Evolutionary conservation across 495 filamentous ascomycete species (phyloP).

Genomic region (Darksidea phi): DNA sequence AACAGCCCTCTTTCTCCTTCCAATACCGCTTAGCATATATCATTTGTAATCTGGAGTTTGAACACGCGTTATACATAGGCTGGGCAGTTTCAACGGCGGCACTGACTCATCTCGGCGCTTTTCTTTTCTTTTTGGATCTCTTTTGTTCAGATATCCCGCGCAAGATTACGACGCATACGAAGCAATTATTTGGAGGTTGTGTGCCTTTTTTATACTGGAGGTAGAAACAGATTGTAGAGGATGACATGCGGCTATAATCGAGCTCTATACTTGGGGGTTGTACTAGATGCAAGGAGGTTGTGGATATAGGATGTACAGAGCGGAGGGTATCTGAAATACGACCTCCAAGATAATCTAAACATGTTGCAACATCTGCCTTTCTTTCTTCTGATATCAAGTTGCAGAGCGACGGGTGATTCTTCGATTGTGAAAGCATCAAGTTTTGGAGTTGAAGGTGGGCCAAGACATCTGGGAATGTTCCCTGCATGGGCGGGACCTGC

Average conservation of each 20-base stretch:
- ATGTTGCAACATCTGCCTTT: too few species aligned
- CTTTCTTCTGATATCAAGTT: too few species aligned
- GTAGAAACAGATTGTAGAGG: too few species aligned
- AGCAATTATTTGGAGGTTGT: background rate
- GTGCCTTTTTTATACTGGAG: background rate
- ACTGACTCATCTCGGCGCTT: background rate
- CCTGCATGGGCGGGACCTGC: too few species aligned
- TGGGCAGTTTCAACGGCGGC: background rate
- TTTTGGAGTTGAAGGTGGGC: too few species aligned
- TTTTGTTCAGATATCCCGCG: constrained; percentile 13
- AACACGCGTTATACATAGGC: background rate
- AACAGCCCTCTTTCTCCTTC: background rate
- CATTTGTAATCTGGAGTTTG: constrained; percentile 4
- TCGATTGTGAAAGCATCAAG: too few species aligned
- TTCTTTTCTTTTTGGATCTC: constrained; percentile 3
- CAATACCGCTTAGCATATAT: background rate
- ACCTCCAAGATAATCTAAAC: background rate
- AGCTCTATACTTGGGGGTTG: background rate
- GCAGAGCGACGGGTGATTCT: too few species aligned
- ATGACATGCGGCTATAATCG: too few species aligned
- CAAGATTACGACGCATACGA: constrained; percentile 17
- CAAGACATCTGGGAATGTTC: too few species aligned
- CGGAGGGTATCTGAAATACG: background rate
- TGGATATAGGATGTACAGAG: background rate
- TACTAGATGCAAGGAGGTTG: background rate